Base-by-base conservation (phyloP, 257 asterid genomes). In the Ajuga chamaepitys region DNA sequence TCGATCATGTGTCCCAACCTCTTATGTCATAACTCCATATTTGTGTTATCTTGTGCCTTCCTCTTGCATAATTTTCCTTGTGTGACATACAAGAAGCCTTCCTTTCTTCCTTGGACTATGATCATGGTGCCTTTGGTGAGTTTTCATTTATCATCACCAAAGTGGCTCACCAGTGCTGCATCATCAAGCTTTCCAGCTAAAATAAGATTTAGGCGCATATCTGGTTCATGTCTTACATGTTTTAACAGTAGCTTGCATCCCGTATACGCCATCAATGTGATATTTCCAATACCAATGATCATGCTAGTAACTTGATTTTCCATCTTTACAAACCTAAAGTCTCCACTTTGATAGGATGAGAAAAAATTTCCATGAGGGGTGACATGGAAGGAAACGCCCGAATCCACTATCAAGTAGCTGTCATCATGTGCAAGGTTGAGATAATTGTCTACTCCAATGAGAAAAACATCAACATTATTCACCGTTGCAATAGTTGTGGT, bases 151-250 rank as follows among this genome's bases (percentile, higher is more conserved):
- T 61, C n/a, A 30, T 53, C 24, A 20, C 26, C 42, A 14, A 51
- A 51, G 35, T 6, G 10, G 9, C 13, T 65, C 0, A 13, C 1
- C 10, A n/a, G 40, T 1, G 53, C 26, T n/a, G 7, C 51, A 22
- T 56, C 67, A 7, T 72, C 62, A 9, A 64, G 62, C 17, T 17
- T 30, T 0, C 66, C 10, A 0, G 3, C 28, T 8, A 37, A 65
- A 7, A 72, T 65, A 13, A 72, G 35, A 46, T 72, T 57, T 12
- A 72, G 32, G 12, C 48, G 32, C 11, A 65, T 48, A 6, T 44
- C 62, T 11, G 18, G 48, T 9, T 34, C 67, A 64, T 72, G 35
- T 12, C 11, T 64, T 0, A 46, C 67, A 56, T 56, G 25, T 21
- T 46, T 72, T 9, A 72, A 18, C 3, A 65, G 0, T 18, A 60